A percentile compares a stretch with the other conserved stretches of the same genome.
Conservation (phyloP, 345 rosid species). For the Noccaea caerulescens region DNA sequence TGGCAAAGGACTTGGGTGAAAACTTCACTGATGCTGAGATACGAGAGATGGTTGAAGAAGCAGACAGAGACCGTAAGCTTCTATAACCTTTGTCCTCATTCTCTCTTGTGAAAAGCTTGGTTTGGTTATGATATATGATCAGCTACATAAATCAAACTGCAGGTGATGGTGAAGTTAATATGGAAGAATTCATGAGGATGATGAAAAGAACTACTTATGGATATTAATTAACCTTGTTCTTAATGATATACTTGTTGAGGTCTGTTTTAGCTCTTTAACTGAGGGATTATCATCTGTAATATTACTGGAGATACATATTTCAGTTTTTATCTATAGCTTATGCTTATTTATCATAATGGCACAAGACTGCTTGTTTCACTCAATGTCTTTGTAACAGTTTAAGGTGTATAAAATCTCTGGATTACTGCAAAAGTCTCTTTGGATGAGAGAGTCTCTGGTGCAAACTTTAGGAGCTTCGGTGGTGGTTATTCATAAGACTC, state of each 20-base stretch:
- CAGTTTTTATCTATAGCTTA: neutral
- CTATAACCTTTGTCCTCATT: neutral
- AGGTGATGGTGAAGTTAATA: conserved; percentile 78
- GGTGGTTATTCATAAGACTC: neutral
- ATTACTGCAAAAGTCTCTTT: neutral
- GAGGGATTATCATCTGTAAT: conserved; percentile 20
- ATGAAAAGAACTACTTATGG: conserved; percentile 72
- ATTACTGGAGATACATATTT: neutral
- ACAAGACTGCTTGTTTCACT: neutral
- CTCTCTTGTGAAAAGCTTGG: neutral
- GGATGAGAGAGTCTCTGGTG: neutral
- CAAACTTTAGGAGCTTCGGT: neutral
- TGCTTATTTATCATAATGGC: conserved; percentile 13
- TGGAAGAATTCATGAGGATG: conserved; percentile 76
- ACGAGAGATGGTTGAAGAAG: conserved; percentile 85
- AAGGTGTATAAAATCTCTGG: conserved; percentile 5
- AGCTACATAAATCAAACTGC: conserved; percentile 12
- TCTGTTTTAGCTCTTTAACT: conserved; percentile 9
- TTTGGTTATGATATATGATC: neutral
- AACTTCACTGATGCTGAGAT: conserved; percentile 72
- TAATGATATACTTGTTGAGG: conserved; percentile 6
- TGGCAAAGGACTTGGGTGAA: conserved; percentile 86
- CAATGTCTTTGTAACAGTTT: conserved; percentile 10
- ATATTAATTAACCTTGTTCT: conserved; percentile 41
- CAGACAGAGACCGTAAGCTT: conserved; percentile 80